These are phyloP conservation scores for Ogataea hybrid DNA, from an alignment of 1,139 yeast species.

Conservation along the genomic window DNA sequence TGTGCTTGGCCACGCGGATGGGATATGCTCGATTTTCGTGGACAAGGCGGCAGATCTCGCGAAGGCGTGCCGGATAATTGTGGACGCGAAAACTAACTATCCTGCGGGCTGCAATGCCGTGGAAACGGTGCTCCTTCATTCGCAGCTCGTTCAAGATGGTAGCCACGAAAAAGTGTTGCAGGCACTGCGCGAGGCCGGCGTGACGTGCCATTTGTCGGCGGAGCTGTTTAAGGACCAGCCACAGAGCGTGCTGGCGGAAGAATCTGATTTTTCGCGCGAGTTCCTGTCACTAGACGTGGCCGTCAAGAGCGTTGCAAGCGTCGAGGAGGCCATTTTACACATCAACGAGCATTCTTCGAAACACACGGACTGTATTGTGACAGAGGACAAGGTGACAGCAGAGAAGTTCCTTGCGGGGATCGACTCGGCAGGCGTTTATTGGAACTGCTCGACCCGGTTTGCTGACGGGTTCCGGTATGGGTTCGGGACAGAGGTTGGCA, in stretches of 20 bases:
- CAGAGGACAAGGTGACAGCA: constrained; percentile 68
- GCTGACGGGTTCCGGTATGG: constrained; percentile 99
- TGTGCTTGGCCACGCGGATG: constrained; percentile 98
- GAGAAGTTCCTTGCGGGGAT: constrained; percentile 77
- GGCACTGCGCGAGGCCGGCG: constrained; percentile 60
- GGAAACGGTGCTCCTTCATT: constrained; percentile 76
- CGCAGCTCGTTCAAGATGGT: constrained; percentile 35
- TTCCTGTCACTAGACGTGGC: constrained; percentile 82
- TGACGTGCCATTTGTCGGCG: constrained; percentile 65
- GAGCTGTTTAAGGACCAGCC: constrained; percentile 41
- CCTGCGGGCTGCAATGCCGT: constrained; percentile 99
- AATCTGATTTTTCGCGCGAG: constrained; percentile 75
- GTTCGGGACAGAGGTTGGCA: constrained; percentile 98
- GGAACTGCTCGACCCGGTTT: constrained; percentile 96
- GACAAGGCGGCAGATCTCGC: constrained; percentile 72
- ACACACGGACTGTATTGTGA: constrained; percentile 91
- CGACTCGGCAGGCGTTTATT: constrained; percentile 96
- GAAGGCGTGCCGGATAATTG: constrained; percentile 71
- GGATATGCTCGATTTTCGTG: constrained; percentile 85
- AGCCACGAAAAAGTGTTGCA: constrained; percentile 41
- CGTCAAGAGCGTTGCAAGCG: constrained; percentile 56
- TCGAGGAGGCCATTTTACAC: constrained; percentile 73
- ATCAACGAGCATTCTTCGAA: constrained; percentile 91
- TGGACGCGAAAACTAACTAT: constrained; percentile 92
- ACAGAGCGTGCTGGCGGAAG: constrained; percentile 43